Percentiles rank a stretch among this genome's conserved stretches.
Evolutionary conservation across 768 basidiomycete genomes (phyloP).

Genomic region (Boletus pseudo-olivaceus): DNA sequence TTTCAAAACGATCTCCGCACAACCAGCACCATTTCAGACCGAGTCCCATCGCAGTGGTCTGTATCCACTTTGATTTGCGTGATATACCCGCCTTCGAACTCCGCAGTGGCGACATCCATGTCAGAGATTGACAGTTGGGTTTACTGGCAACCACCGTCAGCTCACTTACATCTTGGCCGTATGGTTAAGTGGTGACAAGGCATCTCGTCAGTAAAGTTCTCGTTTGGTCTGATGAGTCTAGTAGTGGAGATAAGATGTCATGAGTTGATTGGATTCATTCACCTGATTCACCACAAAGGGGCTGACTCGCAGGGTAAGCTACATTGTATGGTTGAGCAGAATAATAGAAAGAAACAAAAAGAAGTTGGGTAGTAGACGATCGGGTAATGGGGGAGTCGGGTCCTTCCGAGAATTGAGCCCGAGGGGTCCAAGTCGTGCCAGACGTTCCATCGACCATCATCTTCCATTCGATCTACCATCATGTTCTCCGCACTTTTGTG

Average conservation of each 20-base stretch:
- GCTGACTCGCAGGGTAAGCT: not conserved
- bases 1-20: not conserved
- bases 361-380: not conserved
- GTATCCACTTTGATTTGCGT: not conserved
- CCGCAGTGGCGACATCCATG: not conserved
- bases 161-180: not conserved
- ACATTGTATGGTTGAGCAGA: no score
- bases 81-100: not conserved
- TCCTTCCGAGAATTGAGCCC: slow-evolving; percentile 6
- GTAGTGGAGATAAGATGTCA: no score
- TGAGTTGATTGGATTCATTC: not conserved
- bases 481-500: slow-evolving; percentile 85
- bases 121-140: not conserved
- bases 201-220: not conserved
- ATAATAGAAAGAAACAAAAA: not conserved
- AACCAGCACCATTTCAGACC: not conserved
- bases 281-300: not conserved
- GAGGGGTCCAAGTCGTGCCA: slow-evolving; percentile 4
- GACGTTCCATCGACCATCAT: not conserved
- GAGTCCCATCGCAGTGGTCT: not conserved
- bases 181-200: not conserved
- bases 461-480: slow-evolving; percentile 42
- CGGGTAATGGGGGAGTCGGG: not conserved
- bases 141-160: not conserved
- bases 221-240: not conserved